Base-by-base conservation (phyloP, 306 rosid genomes). In the Gynostemma pentaphyllum region DNA sequence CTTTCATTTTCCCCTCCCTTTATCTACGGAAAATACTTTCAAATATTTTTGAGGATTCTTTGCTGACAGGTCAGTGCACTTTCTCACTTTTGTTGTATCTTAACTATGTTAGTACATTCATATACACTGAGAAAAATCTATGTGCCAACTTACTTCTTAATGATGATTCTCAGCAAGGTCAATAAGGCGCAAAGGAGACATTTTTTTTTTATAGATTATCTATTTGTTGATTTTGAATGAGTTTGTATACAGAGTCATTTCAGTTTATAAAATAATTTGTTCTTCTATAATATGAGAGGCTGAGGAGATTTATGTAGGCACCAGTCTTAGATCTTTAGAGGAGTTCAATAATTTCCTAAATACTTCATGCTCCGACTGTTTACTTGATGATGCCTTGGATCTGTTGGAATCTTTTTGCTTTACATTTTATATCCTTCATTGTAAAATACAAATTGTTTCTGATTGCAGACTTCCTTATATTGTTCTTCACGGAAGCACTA, bases 401-500 rank as follows among this genome's bases (percentile, higher is more conserved):
- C 28, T 9, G 64, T 21, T 55, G 44, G 27, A 55, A 55, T n/a
- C 2, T 16, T 32, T 55, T 10, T 57, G 28, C n/a, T 57, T 4
- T 1, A 9, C 5, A 2, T 34, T 32, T 6, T 4, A 57, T 5
- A 18, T 57, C 11, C 19, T 57, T 24, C 5, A 11, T 56, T 34
- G 28, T 56, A 36, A 57, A 36, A 26, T 34, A 1, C 18, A 42
- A 57, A 44, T n/a, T 74, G 44, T 62, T 40, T 50, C 55, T 40
- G 22, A 70, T 73, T 71, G 73, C 96, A 92, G 99, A 92, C 75
- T 92, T 92, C 84, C 96, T 92, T 76, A 92, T 92, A 80, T 70
- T 92, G 79, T 92, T 92, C 87, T 88, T 92, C 87, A 88, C 96
- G 47, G 99, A 92, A 78, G 96, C 94, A 63, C 81, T 88, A 61